phyloP scores from a whole-genome alignment of 805 yeast genomes.

The Candida ipomoeae region DNA sequence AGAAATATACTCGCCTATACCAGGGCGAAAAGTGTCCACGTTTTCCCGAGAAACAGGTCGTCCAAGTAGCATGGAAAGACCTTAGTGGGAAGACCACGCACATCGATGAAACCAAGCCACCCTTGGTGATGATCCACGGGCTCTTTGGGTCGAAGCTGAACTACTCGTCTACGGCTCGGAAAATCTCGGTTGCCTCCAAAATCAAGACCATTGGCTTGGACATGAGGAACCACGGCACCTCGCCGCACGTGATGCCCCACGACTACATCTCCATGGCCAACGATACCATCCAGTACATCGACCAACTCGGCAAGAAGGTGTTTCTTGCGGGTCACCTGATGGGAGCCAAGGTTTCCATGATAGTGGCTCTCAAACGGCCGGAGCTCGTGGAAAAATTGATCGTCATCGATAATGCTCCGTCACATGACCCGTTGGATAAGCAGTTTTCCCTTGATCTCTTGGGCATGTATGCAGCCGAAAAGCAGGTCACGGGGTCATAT shows the following conservation, averaged over 20 bases:
- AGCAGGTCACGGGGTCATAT: conserved; percentile 6
- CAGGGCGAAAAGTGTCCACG: neutral
- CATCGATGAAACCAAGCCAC: conserved; percentile 18
- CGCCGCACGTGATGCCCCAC: conserved; percentile 42
- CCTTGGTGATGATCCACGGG: conserved; percentile 51
- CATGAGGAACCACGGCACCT: conserved; percentile 53
- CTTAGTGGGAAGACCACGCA: conserved; percentile 6
- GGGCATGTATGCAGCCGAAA: conserved; percentile 37
- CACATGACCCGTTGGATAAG: conserved; percentile 29
- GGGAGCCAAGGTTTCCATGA: conserved; percentile 58
- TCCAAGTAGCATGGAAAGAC: conserved; percentile 6
- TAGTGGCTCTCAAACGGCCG: conserved; percentile 39
- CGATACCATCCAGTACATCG: conserved; percentile 39
- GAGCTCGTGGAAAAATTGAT: conserved; percentile 38
- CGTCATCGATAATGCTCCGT: conserved; percentile 49
- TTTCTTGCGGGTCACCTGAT: conserved; percentile 50
- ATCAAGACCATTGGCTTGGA: conserved; percentile 43
- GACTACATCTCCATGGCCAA: conserved; percentile 41
- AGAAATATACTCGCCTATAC: neutral
- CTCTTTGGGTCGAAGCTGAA: conserved; percentile 47
- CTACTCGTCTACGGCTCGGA: conserved; percentile 38
- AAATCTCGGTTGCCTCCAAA: conserved; percentile 26
- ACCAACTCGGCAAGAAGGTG: conserved; percentile 17
- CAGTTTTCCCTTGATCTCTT: conserved; percentile 34
- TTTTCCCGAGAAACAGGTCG: conserved; percentile 5